phyloP scores from a whole-genome alignment of 208 protist species.

The Leptomonas pyrrhocoris region DNA sequence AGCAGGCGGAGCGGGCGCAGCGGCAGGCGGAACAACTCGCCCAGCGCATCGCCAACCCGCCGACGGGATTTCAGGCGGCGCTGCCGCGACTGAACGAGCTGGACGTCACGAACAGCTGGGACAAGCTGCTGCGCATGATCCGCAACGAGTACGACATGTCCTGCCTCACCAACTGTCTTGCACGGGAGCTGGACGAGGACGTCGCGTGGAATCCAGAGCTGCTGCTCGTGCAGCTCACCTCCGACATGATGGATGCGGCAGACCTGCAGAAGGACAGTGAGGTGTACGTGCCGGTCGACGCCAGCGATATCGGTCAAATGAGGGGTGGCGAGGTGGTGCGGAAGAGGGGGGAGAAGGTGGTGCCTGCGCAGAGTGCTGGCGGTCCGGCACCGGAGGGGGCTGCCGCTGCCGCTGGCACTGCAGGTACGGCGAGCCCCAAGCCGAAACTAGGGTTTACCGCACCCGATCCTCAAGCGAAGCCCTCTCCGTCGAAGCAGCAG shows the following conservation, averaged over 20 bases:
- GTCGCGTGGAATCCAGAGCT: conserved; percentile 88
- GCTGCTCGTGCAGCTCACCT: conserved; percentile 90
- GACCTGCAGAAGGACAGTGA: conserved; percentile 44
- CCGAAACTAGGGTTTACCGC: background rate
- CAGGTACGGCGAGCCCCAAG: background rate
- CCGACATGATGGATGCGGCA: conserved; percentile 78
- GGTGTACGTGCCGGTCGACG: conserved; percentile 39
- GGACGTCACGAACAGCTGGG: conserved; percentile 71
- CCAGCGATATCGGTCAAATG: conserved; percentile 49
- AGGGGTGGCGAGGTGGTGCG: conserved; percentile 58
- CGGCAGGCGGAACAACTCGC: conserved; percentile 61
- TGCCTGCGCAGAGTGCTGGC: background rate
- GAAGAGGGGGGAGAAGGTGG: conserved; percentile 39
- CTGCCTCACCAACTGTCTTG: conserved; percentile 77
- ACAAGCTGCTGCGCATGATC: conserved; percentile 65
- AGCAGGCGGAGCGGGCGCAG: conserved; percentile 33
- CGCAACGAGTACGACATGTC: conserved; percentile 83
- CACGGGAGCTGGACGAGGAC: conserved; percentile 86
- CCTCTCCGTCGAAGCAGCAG: background rate
- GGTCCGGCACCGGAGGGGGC: background rate
- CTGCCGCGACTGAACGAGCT: conserved; percentile 82
- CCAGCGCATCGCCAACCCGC: conserved; percentile 62
- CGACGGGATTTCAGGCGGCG: conserved; percentile 64
- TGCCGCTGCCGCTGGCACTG: background rate
- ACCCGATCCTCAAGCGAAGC: background rate